Evolutionary conservation across 1,139 yeast species (phyloP).

Genomic region (Insectozyma bohioensis): DNA sequence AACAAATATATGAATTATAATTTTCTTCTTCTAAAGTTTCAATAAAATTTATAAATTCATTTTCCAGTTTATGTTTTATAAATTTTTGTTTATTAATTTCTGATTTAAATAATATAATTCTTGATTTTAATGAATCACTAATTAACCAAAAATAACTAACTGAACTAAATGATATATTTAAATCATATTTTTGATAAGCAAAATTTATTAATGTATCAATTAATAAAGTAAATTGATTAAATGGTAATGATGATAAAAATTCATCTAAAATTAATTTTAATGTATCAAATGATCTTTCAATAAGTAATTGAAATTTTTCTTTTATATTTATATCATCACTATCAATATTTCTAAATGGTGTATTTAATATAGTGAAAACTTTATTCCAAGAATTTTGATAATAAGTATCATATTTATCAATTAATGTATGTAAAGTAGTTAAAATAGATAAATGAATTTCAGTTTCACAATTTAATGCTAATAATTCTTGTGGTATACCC

Average conservation of each 20-base stretch:
- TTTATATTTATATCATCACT: conserved; percentile 29
- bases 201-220: conserved; percentile 73
- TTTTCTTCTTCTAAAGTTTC: conserved; percentile 17
- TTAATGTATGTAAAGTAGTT: conserved; percentile 62
- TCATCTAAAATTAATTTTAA: conserved; percentile 83
- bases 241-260: conserved; percentile 70
- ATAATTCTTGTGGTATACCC: conserved; percentile 41
- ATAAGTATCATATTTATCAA: conserved; percentile 68
- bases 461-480: conserved; percentile 53
- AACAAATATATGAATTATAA: conserved; percentile 23
- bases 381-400: conserved; percentile 65
- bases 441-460: conserved; percentile 66
- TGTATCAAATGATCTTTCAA: conserved; percentile 72
- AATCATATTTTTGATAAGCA: conserved; percentile 65
- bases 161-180: conserved; percentile 87
- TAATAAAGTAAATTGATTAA: conserved; percentile 56
- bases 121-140: conserved; percentile 64
- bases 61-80: conserved; percentile 11
- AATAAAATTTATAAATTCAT: conserved; percentile 21
- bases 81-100: conserved; percentile 11
- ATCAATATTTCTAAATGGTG: conserved; percentile 54
- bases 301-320: conserved; percentile 43
- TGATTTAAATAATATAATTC: conserved; percentile 24
- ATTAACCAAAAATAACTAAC: conserved; percentile 90
- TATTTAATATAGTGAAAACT: conserved; percentile 66